phyloP scores from a whole-genome alignment of 805 yeast genomes.

The Metschnikowia sp. region DNA sequence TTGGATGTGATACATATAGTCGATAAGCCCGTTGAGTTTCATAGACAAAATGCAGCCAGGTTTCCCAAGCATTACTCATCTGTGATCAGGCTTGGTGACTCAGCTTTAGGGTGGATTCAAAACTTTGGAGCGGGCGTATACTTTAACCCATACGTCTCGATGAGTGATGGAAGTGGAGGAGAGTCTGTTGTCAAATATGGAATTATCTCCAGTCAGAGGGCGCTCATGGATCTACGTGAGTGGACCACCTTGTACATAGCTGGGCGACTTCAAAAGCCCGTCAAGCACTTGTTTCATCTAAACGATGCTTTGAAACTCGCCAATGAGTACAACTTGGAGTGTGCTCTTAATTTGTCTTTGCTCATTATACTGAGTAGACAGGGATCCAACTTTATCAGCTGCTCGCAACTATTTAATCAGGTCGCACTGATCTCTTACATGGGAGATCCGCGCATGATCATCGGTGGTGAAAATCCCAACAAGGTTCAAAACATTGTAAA shows the following conservation, averaged over 20 bases:
- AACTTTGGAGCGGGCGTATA: slow-evolving; percentile 85
- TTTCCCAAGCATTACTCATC: slow-evolving; percentile 77
- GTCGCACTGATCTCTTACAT: slow-evolving; percentile 79
- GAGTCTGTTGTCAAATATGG: slow-evolving; percentile 72
- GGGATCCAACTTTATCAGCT: not conserved
- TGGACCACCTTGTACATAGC: slow-evolving; percentile 89
- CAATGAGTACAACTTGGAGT: slow-evolving; percentile 72
- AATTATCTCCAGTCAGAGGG: slow-evolving; percentile 59
- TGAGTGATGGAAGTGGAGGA: slow-evolving; percentile 40
- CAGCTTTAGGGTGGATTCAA: slow-evolving; percentile 50
- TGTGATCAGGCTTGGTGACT: slow-evolving; percentile 41
- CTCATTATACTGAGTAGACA: slow-evolving; percentile 58
- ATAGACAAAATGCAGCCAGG: slow-evolving; percentile 62
- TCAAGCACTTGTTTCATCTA: slow-evolving; percentile 60
- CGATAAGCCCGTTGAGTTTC: slow-evolving; percentile 72
- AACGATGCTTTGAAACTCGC: slow-evolving; percentile 55
- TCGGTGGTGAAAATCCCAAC: slow-evolving; percentile 90
- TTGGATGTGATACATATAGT: slow-evolving; percentile 85
- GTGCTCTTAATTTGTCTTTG: slow-evolving; percentile 70
- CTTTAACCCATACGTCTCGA: slow-evolving; percentile 82
- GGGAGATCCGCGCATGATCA: slow-evolving; percentile 84
- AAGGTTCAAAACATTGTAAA: slow-evolving; percentile 82
- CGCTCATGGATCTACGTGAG: slow-evolving; percentile 66
- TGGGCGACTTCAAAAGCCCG: slow-evolving; percentile 94
- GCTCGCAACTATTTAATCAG: slow-evolving; percentile 54